Evolutionary conservation across 371 early-diverging fungal genomes (phyloP), one percentile per base, ranked within the genome.

Genomic region (Dinochytrium kinnereticum): DNA sequence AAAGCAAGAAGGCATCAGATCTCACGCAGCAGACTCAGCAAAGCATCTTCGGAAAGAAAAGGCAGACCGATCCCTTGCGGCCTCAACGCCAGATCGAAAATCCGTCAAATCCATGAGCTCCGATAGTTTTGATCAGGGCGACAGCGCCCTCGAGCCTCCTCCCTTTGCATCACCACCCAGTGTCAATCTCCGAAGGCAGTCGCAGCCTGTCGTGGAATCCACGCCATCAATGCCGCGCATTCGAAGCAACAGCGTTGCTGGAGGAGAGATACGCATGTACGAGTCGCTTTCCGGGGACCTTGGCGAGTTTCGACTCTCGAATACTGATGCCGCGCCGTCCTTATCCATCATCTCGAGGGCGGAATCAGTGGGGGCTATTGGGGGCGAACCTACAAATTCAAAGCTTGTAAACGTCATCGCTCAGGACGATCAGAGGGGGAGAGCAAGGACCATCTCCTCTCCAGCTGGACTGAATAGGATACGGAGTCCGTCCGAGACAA

Each of bases 391-490:
- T 10, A 17, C 38, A 31, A 34, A 15, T 13, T 3, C 19, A 7
- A 64, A 64, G 3, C 15, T 31, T 21, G 26, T 30, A 64, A 39
- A 17, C 2, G 37, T 66, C 21, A 26, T 38, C 2, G 49, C 49
- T 36, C 66, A 49, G 28, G 49, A 66, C 2, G 66, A 40, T 3
- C 49, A 49, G 28, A 19, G 49, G 44, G 44, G 66, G n/a, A 5
- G 66, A 26, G 66, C 61, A 10, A 61, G 61, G 34, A 61, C 61
- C 37, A 61, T 61, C 61, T 61, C 61, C 28, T 61, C 61, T 17
- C 61, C 61, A 34, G 61, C 61, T 15, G 49, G 66, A 2, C 39
- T 66, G 66, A 44, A 66, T 66, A 15, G 13, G 2, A 44, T 36
- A 15, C 15, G 66, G 49, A 66, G 49, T 26, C 44, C 39, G 2